Percentiles rank a stretch among this genome's conserved stretches.
Conservation (phyloP, 345 rosid genomes). For the Salix caprea region DNA sequence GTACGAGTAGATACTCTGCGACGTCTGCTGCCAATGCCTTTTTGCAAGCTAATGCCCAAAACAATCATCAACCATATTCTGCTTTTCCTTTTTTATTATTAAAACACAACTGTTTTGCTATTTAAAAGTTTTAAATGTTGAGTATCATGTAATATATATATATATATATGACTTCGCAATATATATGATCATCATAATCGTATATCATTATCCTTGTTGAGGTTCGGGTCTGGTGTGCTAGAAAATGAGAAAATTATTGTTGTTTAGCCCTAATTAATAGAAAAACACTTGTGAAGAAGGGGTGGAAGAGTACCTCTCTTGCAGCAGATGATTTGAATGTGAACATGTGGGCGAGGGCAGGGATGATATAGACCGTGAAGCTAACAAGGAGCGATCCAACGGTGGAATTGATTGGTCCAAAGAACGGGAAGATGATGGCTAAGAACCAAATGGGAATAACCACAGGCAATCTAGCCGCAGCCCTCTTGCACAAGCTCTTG, state of each 20-base stretch:
- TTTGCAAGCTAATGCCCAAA: background rate
- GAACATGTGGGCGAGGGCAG: slow-evolving; percentile 85
- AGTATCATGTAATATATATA: background rate
- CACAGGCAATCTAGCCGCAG: slow-evolving; percentile 89
- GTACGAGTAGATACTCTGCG: slow-evolving; percentile 13
- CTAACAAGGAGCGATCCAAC: slow-evolving; percentile 96
- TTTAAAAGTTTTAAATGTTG: background rate
- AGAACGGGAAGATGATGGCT: slow-evolving; percentile 92
- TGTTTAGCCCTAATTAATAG: background rate
- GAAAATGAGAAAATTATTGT: slow-evolving; percentile 18
- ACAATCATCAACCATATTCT: too few relatives aligned
- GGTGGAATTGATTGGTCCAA: slow-evolving; percentile 95
- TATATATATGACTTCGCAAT: background rate
- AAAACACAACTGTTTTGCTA: too few relatives aligned
- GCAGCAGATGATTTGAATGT: slow-evolving; percentile 82
- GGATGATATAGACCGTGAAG: slow-evolving; percentile 98
- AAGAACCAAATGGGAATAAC: slow-evolving; percentile 94
- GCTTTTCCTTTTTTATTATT: too few relatives aligned
- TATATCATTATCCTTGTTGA: background rate
- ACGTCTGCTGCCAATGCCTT: background rate
- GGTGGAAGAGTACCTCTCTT: slow-evolving; percentile 51
- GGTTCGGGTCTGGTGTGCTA: slow-evolving; percentile 35
- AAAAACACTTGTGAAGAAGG: background rate
- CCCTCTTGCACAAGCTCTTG: slow-evolving; percentile 88
- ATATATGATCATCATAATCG: background rate